Evolutionary conservation across 305 asterid genomes (phyloP).

Genomic region (Rubia balearica): DNA sequence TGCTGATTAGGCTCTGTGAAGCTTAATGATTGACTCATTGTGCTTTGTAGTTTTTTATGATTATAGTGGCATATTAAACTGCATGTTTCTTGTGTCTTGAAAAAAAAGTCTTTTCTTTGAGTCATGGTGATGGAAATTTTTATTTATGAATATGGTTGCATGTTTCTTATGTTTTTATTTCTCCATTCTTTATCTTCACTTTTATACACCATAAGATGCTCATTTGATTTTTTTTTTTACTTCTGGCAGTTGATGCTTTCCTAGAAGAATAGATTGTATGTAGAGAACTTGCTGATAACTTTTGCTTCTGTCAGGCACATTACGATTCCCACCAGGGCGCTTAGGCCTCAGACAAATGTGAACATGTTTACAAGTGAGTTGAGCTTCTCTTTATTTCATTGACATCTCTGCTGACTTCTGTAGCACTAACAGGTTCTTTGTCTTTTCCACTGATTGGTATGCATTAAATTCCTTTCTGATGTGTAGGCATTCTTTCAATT

Average conservation of each 20-base stretch:
- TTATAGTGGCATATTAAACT: not conserved
- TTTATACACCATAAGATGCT: constrained; percentile 14
- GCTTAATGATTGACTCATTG: not conserved
- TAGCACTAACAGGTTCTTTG: too few relatives aligned
- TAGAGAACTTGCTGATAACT: constrained; percentile 96
- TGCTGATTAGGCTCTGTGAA: not conserved
- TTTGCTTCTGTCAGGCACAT: constrained; percentile 84
- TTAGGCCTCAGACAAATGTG: constrained; percentile 88
- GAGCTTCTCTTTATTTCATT: constrained; percentile 1
- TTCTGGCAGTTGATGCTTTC: constrained; percentile 69
- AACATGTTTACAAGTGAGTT: constrained; percentile 73
- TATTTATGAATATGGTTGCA: not conserved
- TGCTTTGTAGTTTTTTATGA: not conserved
- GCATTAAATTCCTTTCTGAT: too few relatives aligned
- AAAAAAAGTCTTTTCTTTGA: not conserved
- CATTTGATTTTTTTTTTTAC: constrained; percentile 10
- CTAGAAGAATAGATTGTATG: constrained; percentile 85
- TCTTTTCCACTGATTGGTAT: too few relatives aligned
- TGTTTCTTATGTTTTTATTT: not conserved
- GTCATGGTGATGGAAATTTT: not conserved
- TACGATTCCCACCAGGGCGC: constrained; percentile 88
- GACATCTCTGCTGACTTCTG: not conserved
- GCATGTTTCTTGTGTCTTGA: not conserved
- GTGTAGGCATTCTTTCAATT: too few relatives aligned
- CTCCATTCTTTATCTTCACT: constrained; percentile 9